Evolutionary conservation across 2,329 filamentous ascomycete genomes (phyloP).

Genomic region (Chaetomium strumarium): DNA sequence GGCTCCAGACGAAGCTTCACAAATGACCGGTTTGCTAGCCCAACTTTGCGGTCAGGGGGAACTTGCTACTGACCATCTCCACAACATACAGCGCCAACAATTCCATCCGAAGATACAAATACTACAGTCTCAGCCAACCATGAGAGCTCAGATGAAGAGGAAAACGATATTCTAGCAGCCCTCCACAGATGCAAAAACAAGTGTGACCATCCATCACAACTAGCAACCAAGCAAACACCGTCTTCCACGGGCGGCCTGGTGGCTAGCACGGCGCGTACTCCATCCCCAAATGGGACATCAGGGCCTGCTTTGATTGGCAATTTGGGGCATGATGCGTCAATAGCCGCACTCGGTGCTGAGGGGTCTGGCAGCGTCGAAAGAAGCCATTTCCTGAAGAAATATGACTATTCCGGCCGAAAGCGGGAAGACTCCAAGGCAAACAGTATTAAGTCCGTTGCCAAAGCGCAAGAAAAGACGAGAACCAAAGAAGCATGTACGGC

Average conservation of each 20-base stretch:
- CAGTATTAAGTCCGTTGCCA: too few relatives aligned
- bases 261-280: background rate
- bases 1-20: background rate
- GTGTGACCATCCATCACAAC: background rate
- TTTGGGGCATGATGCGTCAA: background rate
- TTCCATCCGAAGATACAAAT: background rate
- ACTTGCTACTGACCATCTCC: background rate
- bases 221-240: background rate
- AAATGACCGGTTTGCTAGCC: background rate
- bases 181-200: background rate
- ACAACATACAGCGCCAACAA: background rate
- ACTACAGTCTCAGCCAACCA: background rate
- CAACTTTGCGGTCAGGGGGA: background rate
- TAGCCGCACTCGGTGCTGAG: background rate
- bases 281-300: background rate
- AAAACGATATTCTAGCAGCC: constrained; percentile 1
- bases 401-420: background rate
- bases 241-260: background rate
- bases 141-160: background rate
- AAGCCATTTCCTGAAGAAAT: background rate
- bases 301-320: background rate
- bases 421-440: too few relatives aligned
- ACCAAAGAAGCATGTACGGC: background rate
- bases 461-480: too few relatives aligned
- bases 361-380: too few relatives aligned